Conservation (phyloP, 2,329 filamentous ascomycete genomes). For the Colletotrichum tropicale region DNA sequence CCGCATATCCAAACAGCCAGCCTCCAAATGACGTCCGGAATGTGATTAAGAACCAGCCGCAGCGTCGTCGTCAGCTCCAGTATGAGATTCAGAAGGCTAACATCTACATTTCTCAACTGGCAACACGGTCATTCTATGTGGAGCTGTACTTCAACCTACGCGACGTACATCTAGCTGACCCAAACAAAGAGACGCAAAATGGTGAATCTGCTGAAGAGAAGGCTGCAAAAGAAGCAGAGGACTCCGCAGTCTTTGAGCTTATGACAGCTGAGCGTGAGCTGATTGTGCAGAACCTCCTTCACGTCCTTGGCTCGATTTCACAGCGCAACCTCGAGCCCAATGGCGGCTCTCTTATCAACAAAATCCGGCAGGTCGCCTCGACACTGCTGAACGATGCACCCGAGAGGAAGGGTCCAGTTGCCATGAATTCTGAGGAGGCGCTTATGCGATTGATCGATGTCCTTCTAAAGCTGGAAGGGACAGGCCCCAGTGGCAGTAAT, state of each 20-base stretch:
- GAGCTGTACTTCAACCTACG: conserved; percentile 84
- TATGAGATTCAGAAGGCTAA: conserved; percentile 94
- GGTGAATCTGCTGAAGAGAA: conserved; percentile 40
- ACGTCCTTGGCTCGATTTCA: conserved; percentile 76
- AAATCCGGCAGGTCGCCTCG: conserved; percentile 83
- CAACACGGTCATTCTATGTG: conserved; percentile 82
- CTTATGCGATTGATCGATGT: conserved; percentile 76
- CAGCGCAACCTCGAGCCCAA: conserved; percentile 85
- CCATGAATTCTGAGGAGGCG: conserved; percentile 69
- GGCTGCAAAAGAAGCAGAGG: conserved; percentile 41
- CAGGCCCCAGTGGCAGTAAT: conserved; percentile 39
- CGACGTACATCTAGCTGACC: conserved; percentile 63
- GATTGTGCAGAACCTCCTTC: conserved; percentile 81
- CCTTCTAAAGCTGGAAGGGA: conserved; percentile 74
- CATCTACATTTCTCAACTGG: conserved; percentile 81
- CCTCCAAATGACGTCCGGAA: conserved; percentile 56
- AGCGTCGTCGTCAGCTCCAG: conserved; percentile 64
- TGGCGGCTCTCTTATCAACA: conserved; percentile 71
- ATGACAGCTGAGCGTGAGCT: conserved; percentile 79
- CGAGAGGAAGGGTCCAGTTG: conserved; percentile 56
- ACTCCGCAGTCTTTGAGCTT: conserved; percentile 59
- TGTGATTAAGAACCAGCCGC: conserved; percentile 52
- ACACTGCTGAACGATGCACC: conserved; percentile 71
- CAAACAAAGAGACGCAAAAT: conserved; percentile 37
- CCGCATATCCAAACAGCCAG: conserved; percentile 50